Evolutionary conservation across 2,329 filamentous ascomycete species (phyloP).

Genomic region (Aspergillus versicolor): DNA sequence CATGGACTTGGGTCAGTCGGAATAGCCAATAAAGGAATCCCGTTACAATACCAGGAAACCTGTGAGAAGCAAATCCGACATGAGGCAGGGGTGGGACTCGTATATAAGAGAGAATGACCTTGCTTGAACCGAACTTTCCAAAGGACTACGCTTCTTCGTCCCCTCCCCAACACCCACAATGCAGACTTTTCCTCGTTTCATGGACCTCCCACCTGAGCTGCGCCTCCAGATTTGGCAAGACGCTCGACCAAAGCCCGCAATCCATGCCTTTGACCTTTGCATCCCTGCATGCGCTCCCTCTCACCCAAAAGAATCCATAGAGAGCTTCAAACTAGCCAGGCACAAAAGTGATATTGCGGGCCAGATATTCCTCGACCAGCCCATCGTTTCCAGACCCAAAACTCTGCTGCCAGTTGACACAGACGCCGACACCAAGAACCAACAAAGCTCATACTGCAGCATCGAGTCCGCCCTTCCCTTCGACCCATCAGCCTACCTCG

Average conservation of each 20-base stretch:
- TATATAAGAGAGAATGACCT: no score
- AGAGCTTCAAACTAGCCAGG: neutral
- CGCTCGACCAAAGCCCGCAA: neutral
- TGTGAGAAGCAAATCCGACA: no score
- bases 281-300: neutral
- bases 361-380: neutral
- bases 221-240: constrained; percentile 1
- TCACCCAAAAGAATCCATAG: neutral
- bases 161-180: no score
- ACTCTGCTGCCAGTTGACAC: neutral
- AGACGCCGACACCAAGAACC: neutral
- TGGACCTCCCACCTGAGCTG: neutral
- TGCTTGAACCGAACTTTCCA: no score
- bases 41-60: no score
- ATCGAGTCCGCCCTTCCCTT: neutral
- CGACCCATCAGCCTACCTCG: neutral
- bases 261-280: neutral
- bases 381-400: neutral
- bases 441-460: neutral
- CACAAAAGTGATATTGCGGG: neutral
- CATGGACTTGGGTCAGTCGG: no score
- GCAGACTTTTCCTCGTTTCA: neutral
- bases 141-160: no score
- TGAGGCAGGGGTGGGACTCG: no score
- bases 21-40: no score